Base-by-base conservation (phyloP, 164 flowering plant genomes). In the Aristolochia californica region DNA sequence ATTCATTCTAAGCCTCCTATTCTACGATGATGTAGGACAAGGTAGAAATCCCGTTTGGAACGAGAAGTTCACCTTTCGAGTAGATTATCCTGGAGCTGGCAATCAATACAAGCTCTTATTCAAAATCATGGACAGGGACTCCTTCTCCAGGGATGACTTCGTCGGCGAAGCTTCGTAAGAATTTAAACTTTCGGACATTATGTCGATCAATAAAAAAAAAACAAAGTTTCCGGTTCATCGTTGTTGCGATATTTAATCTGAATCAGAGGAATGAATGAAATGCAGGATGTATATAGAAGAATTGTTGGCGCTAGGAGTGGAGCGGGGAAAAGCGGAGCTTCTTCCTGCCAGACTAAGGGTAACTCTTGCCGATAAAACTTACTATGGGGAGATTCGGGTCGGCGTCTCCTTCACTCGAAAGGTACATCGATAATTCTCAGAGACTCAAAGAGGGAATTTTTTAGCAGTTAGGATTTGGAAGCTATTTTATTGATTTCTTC, bases 41-140 rank as follows among this genome's bases (percentile, higher is more conserved):
- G 87, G 87, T 2, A 50, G 66, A 0, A 65, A 24, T 21, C 87
- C 87, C 17, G 66, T 21, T 8, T 87, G 91, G 96, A 74, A 82
- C 25, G 83, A 81, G 73, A 78, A 56, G 51, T 71, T 84, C 34
- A 68, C 40, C 14, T 78, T 85, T 67, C 69, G 70, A 30, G 85
- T 63, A 24, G 79, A 88, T 50, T 84, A 72, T 69, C 91, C 91
- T 8, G 77, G 78, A 0, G 59, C 45, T 21, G 78, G 69, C 43
- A 65, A 67, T 25, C 65, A 80, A 3, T 78, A 71, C 77, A 85
- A 83, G 68, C 76, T 88, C 60, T 53, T 63, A 14, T 78, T 88
- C 56, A 78, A 64, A 48, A 66, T 87, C 72, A 75, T 84, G 83
- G 95, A 84, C 72, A 72, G 77, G 40, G 91, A 84, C 65, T 80